Evolutionary conservation across 768 basidiomycete genomes (phyloP).

Genomic region (Lactarius quietus): DNA sequence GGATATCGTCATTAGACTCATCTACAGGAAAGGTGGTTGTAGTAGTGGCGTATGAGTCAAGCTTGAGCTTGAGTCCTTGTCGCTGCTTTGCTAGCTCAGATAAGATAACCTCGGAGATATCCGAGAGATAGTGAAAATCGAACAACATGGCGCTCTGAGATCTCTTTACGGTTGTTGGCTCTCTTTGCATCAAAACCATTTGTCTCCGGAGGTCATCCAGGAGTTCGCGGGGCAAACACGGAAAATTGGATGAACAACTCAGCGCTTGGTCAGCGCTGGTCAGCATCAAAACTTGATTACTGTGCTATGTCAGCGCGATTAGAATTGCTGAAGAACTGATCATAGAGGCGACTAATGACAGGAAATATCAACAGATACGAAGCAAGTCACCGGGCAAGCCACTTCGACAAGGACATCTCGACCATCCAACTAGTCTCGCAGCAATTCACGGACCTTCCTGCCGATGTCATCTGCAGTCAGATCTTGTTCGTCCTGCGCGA

Average conservation of each 20-base stretch:
- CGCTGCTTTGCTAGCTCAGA: too few species aligned
- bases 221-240: not conserved
- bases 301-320: not conserved
- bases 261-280: not conserved
- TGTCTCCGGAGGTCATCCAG: too few species aligned
- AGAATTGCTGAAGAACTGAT: not conserved
- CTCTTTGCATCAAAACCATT: too few species aligned
- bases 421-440: not conserved
- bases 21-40: too few species aligned
- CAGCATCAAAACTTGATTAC: not conserved
- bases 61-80: too few species aligned
- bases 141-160: too few species aligned
- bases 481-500: not conserved
- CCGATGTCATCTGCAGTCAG: not conserved
- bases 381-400: too few species aligned
- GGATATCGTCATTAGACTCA: too few species aligned
- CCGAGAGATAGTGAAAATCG: too few species aligned
- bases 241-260: not conserved
- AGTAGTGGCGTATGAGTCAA: too few species aligned
- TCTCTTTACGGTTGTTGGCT: too few species aligned
- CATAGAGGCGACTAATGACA: not conserved
- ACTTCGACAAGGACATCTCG: not conserved
- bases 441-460: not conserved
- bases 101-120: too few species aligned
- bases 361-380: not conserved